These are phyloP conservation scores for Sesbania bispinosa DNA, from an alignment of 306 rosid genomes.

Conservation along the genomic window DNA sequence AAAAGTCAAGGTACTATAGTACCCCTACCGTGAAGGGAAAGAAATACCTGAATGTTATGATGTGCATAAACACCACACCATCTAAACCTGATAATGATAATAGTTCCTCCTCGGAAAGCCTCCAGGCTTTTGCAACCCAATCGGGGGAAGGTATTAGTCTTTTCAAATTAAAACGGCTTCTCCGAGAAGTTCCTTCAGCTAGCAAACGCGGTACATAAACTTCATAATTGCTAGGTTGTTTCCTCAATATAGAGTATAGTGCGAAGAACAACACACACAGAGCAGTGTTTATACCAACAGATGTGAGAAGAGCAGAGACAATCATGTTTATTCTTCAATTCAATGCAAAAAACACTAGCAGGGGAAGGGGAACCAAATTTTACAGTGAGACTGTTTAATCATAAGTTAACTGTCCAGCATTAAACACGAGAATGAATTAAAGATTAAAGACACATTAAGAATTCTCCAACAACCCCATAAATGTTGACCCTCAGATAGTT, in stretches of 20 bases:
- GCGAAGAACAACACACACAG: slow-evolving; percentile 71
- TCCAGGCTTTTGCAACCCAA: slow-evolving; percentile 76
- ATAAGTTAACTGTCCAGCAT: too few species aligned
- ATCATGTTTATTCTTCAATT: too few species aligned
- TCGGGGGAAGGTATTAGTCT: slow-evolving; percentile 74
- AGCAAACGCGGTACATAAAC: slow-evolving; percentile 69
- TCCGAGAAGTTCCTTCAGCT: slow-evolving; percentile 54
- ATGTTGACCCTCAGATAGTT: too few species aligned
- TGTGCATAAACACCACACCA: slow-evolving; percentile 72
- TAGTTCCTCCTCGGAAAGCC: slow-evolving; percentile 72
- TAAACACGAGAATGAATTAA: too few species aligned
- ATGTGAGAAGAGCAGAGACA: slow-evolving; percentile 83
- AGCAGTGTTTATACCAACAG: slow-evolving; percentile 78
- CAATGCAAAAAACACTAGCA: too few species aligned
- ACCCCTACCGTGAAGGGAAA: background rate
- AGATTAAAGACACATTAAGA: too few species aligned
- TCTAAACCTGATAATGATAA: slow-evolving; percentile 66
- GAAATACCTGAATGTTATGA: slow-evolving; percentile 66
- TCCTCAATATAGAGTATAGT: slow-evolving; percentile 70
- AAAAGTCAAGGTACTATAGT: too few species aligned
- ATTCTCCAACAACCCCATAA: too few species aligned
- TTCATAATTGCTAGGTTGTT: slow-evolving; percentile 64
- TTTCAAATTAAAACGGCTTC: slow-evolving; percentile 54
- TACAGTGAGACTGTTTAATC: too few species aligned
- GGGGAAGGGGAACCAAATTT: too few species aligned